Percentiles rank a stretch among this genome's conserved stretches.
phyloP scores from a whole-genome alignment of 139 green algal species.

The Gonium pectorale region DNA sequence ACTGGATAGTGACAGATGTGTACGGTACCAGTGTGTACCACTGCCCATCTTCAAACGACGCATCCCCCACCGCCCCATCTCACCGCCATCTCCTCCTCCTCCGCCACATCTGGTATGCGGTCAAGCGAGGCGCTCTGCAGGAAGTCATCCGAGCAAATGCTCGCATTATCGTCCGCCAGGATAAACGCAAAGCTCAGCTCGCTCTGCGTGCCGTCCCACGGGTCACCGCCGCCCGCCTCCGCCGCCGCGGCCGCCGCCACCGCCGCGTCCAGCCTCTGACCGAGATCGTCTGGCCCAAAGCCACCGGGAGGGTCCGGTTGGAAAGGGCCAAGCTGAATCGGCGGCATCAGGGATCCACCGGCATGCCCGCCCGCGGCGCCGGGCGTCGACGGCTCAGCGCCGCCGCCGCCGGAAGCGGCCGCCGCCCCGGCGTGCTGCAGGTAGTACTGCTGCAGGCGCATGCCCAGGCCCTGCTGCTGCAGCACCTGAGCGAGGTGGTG shows the following conservation, averaged over 20 bases:
- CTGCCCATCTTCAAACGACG: too few species aligned
- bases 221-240: not conserved
- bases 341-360: too few species aligned
- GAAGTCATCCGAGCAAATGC: slow-evolving; percentile 26
- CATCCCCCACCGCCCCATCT: too few species aligned
- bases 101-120: slow-evolving; percentile 8
- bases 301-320: too few species aligned
- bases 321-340: too few species aligned
- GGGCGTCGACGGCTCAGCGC: slow-evolving; percentile 42
- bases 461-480: not conserved
- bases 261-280: not conserved
- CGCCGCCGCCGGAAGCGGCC: not conserved
- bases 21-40: too few species aligned
- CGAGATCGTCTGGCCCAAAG: too few species aligned
- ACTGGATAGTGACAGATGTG: too few species aligned
- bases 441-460: not conserved
- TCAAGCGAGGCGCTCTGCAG: slow-evolving; percentile 1
- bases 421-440: not conserved
- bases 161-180: slow-evolving; percentile 13
- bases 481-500: not conserved
- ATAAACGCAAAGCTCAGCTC: slow-evolving; percentile 37
- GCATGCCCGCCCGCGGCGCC: too few species aligned
- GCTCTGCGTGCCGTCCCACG: slow-evolving; percentile 11
- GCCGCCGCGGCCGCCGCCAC: not conserved
- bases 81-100: slow-evolving; percentile 20